phyloP scores from a whole-genome alignment of 2,329 filamentous ascomycete genomes.

The Hymenoscyphus infarciens region DNA sequence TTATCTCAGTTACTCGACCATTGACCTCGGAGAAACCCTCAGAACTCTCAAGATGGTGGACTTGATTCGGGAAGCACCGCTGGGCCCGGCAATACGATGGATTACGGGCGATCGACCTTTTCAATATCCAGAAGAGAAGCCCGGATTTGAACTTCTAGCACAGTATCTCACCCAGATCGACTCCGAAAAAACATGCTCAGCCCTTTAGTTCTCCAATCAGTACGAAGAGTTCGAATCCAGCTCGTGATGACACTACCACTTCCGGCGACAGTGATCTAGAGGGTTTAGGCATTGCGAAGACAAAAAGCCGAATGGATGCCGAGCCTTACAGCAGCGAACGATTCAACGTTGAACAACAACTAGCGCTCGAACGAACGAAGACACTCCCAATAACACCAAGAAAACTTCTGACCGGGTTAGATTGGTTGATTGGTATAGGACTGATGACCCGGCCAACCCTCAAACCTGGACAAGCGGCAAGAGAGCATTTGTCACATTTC shows the following conservation, averaged over 20 bases:
- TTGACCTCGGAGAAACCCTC: neutral
- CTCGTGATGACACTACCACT: neutral
- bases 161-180: slow-evolving; percentile 19
- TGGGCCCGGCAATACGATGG: slow-evolving; percentile 54
- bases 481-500: slow-evolving; percentile 40
- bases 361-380: neutral
- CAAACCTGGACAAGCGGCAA: slow-evolving; percentile 47
- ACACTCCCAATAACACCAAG: neutral
- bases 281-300: neutral
- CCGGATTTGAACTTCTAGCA: slow-evolving; percentile 48
- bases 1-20: too few relatives aligned
- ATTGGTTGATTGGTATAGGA: slow-evolving; percentile 50
- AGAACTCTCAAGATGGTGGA: slow-evolving; percentile 2
- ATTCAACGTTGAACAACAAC: neutral
- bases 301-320: neutral
- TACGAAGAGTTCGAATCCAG: neutral
- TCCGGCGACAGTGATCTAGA: slow-evolving; percentile 3
- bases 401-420: slow-evolving; percentile 31
- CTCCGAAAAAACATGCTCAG: neutral
- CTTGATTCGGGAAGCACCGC: slow-evolving; percentile 49
- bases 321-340: neutral
- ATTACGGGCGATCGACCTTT: slow-evolving; percentile 48
- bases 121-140: slow-evolving; percentile 54
- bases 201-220: neutral
- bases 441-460: slow-evolving; percentile 50